Conservation (phyloP, 306 rosid genomes). For the Inga laurina region DNA sequence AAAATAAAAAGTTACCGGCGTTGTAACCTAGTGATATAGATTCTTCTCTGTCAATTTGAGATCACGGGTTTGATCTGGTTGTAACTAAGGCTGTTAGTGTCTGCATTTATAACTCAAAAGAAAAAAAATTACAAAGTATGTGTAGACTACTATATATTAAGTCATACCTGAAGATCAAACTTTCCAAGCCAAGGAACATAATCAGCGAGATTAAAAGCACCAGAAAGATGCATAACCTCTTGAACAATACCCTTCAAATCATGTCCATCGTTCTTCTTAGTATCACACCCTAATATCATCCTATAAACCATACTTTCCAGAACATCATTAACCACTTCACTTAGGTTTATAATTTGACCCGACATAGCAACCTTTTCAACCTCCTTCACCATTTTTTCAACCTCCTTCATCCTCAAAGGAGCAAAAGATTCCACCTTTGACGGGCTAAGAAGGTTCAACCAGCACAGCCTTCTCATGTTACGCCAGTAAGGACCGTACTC, state of each 20-base stretch:
- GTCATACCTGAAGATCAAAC: constrained; percentile 2
- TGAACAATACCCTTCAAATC: constrained; percentile 2
- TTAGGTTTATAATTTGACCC: neutral
- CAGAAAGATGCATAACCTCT: neutral
- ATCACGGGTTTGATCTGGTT: too few relatives aligned
- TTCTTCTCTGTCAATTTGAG: too few relatives aligned
- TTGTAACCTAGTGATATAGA: too few relatives aligned
- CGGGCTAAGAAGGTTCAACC: neutral
- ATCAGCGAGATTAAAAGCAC: constrained; percentile 6
- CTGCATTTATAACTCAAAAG: too few relatives aligned
- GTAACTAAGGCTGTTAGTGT: too few relatives aligned
- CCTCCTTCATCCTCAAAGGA: constrained; percentile 8
- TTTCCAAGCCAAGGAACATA: constrained; percentile 10
- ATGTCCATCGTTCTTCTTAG: neutral
- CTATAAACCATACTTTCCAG: neutral
- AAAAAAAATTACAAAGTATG: too few relatives aligned
- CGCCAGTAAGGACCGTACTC: constrained; percentile 8
- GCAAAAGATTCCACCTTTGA: constrained; percentile 9
- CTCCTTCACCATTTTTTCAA: neutral
- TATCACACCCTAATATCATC: neutral
- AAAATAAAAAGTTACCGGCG: too few relatives aligned
- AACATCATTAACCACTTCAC: neutral
- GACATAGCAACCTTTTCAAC: neutral
- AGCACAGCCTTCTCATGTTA: neutral
- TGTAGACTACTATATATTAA: neutral